Conservation (phyloP, 768 basidiomycete species). For the Neoboletus magnificus region DNA sequence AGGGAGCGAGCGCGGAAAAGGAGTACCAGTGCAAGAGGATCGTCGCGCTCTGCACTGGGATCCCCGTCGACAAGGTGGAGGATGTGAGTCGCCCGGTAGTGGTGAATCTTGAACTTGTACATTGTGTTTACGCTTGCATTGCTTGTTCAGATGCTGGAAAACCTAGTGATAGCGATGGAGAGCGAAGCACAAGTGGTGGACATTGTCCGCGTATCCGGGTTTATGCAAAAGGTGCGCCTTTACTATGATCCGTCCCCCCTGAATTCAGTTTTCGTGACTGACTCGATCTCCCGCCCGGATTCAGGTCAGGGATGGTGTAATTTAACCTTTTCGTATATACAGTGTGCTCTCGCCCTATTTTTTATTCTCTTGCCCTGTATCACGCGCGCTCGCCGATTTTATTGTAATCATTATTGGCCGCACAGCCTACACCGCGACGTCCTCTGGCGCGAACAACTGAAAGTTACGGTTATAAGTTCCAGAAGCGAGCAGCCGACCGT, state of each 20-base stretch:
- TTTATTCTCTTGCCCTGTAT: conserved; percentile 30
- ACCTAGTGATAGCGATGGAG: conserved; percentile 82
- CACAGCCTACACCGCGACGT: conserved; percentile 34
- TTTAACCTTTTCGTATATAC: conserved; percentile 31
- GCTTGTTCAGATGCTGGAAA: conserved; percentile 68
- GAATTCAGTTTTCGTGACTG: conserved; percentile 16
- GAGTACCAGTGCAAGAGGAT: conserved; percentile 91
- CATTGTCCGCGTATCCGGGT: conserved; percentile 81
- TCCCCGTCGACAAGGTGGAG: conserved; percentile 85
- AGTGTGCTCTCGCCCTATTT: conserved; percentile 6
- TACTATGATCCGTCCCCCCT: conserved; percentile 21
- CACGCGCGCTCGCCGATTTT: conserved; percentile 24
- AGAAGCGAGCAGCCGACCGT: conserved; percentile 80
- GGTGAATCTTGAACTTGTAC: conserved; percentile 9
- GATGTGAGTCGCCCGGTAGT: conserved; percentile 55
- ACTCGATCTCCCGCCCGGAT: conserved; percentile 18
- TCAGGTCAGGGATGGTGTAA: conserved; percentile 41
- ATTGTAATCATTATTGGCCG: conserved; percentile 20
- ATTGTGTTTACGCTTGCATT: conserved; percentile 27
- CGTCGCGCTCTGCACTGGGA: conserved; percentile 83
- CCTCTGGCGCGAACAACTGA: conserved; percentile 87
- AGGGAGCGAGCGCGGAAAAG: conserved; percentile 82
- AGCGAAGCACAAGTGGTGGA: conserved; percentile 82
- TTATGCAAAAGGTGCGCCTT: conserved; percentile 77
- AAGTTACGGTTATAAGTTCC: conserved; percentile 94